Conservation (phyloP, 2,329 filamentous ascomycete species). For the Pleomassaria siparia region DNA sequence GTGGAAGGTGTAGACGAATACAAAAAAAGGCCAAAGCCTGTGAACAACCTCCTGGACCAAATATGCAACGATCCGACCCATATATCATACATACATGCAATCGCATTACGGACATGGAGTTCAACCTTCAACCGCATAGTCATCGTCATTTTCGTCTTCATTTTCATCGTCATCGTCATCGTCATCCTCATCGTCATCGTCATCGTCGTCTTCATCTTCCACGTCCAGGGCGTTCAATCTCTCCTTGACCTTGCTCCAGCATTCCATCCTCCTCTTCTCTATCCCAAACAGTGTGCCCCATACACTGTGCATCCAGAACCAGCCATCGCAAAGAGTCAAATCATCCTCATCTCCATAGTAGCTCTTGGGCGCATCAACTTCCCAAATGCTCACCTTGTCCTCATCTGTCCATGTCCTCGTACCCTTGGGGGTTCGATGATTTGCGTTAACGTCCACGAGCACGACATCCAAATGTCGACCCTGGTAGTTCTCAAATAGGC, state of each 20-base stretch:
- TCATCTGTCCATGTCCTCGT: conserved; percentile 22
- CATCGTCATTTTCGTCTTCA: too few species aligned
- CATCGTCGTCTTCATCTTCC: too few species aligned
- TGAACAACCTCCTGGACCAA: too few species aligned
- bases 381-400: conserved; percentile 28
- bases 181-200: too few species aligned
- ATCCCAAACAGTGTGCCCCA: conserved; percentile 23
- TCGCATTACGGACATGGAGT: neutral
- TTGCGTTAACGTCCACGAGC: conserved; percentile 28
- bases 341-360: conserved; percentile 34
- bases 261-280: conserved; percentile 24
- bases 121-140: neutral
- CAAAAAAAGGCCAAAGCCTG: too few species aligned
- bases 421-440: conserved; percentile 22
- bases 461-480: conserved; percentile 24
- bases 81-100: neutral
- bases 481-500: conserved; percentile 19
- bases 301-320: conserved; percentile 28
- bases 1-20: too few species aligned
- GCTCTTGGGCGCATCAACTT: conserved; percentile 29
- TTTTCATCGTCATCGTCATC: too few species aligned
- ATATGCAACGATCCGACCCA: too few species aligned
- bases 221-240: neutral
- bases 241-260: conserved; percentile 12
- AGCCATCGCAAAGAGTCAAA: conserved; percentile 23